phyloP scores from a whole-genome alignment of 192 early-diverging fungal species.

The Spizellomyces punctatus region DNA sequence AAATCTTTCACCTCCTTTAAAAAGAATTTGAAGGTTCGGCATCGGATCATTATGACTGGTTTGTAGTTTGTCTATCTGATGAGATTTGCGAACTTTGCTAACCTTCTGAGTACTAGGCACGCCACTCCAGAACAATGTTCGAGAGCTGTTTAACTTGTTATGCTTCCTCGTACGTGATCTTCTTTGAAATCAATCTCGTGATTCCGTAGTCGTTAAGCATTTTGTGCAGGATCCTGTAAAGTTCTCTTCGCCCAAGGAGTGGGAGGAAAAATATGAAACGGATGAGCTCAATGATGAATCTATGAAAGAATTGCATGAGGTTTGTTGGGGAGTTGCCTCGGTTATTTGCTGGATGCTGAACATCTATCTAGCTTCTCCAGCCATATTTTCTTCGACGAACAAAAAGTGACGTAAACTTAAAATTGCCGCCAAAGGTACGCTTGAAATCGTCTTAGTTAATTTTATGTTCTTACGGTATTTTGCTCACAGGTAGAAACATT shows the following conservation, averaged over 20 bases:
- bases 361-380: constrained; percentile 41
- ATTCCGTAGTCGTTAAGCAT: not conserved
- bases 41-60: constrained; percentile 65
- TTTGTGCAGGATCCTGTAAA: constrained; percentile 50
- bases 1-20: constrained; percentile 55
- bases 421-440: constrained; percentile 17
- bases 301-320: constrained; percentile 61
- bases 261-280: constrained; percentile 50
- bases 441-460: not conserved
- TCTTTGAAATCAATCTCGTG: too few relatives aligned
- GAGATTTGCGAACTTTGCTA: constrained; percentile 29
- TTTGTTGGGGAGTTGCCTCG: not conserved
- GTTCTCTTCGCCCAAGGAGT: constrained; percentile 53
- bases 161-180: constrained; percentile 54
- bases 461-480: too few relatives aligned
- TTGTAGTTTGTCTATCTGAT: constrained; percentile 35
- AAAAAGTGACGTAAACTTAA: constrained; percentile 44
- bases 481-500: constrained; percentile 56
- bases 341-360: not conserved
- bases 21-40: constrained; percentile 45
- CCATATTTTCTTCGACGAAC: constrained; percentile 76
- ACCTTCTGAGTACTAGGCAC: constrained; percentile 41
- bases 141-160: constrained; percentile 73
- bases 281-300: constrained; percentile 48
- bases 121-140: constrained; percentile 72